Base-by-base conservation (phyloP, 768 basidiomycete genomes). In the Mycena alexandri region DNA sequence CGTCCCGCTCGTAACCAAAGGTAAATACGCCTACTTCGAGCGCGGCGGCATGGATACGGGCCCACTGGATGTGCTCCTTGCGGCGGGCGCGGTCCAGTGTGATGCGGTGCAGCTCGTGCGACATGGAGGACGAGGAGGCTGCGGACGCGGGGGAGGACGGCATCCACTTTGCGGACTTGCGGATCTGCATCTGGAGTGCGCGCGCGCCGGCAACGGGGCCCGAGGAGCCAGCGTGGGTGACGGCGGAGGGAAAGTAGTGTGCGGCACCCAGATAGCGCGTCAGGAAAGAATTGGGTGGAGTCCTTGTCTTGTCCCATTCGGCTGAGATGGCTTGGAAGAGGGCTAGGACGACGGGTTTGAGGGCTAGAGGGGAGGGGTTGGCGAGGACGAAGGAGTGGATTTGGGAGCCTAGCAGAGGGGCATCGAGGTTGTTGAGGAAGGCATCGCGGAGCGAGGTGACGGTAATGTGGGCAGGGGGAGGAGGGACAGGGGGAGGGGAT, bases 31-130 rank as follows among this genome's bases (percentile, higher is more conserved):
- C 85, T 1, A 89, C 81, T 69, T 90, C 89, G 47, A 90, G 81
- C 11, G 89, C 88, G 5, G 89, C 85, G 0, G 87, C 89, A 69
- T 90, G 89, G 14, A 90, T 86, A 41, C 87, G 84, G 0, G 89
- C 89, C 89, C 89, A 90, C 58, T 88, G 86, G 0, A 90, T 86
- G 66, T 90, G 84, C 61, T 90, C 88, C 61, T 89, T 89, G 61
- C 87, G 82, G 5, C 87, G 80, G 69, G 89, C 87, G 48, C 89
- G 80, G 60, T 90, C 89, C 24, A 72, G 76, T 22, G 87, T 87
- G 61, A 90, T 88, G 19, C 89, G 82, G 62, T 89, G 87, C 85
- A 90, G 86, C 73, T 89, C 87, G 70, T 88, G 88, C 9, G 83
- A 79, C 54, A 89, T 78, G 21, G 86, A 85, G 1, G 72, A 75